Evolutionary conservation across 441 rosid species (phyloP).

Genomic region (Erysimum cheiri): DNA sequence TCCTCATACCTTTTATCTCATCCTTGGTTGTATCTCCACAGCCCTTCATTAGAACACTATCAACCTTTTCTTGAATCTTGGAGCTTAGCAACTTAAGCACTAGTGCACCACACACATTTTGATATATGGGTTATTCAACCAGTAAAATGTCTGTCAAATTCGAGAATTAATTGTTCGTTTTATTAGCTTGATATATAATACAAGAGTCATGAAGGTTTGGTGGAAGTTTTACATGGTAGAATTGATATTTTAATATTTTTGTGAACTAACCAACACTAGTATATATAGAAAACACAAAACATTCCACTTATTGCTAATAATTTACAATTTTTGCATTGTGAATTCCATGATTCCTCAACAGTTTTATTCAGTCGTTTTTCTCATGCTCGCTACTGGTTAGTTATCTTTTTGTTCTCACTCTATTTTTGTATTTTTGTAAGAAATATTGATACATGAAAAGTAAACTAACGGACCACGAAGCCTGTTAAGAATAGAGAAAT

Average conservation of each 20-base stretch:
- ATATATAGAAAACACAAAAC: no score
- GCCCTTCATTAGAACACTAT: slow-evolving; percentile 9
- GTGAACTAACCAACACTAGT: neutral
- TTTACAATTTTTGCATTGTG: neutral
- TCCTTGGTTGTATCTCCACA: slow-evolving; percentile 16
- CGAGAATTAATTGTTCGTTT: neutral
- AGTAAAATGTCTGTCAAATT: neutral
- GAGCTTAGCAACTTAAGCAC: neutral
- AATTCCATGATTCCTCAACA: neutral
- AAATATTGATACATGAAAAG: slow-evolving; percentile 1
- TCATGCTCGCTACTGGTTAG: slow-evolving; percentile 11
- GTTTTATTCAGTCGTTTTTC: slow-evolving; percentile 3
- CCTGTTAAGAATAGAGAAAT: neutral
- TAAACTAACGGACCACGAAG: slow-evolving; percentile 24
- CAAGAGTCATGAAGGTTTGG: neutral
- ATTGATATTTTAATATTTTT: neutral
- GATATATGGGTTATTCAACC: neutral
- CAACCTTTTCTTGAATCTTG: slow-evolving; percentile 27
- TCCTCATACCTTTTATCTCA: slow-evolving; percentile 30
- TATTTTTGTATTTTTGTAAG: neutral
- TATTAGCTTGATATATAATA: no score
- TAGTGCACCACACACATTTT: neutral
- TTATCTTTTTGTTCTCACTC: slow-evolving; percentile 25
- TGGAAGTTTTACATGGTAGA: neutral
- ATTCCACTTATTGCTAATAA: neutral